These are phyloP conservation scores for Elymus sibiricus DNA, from an alignment of 176 grass and related monocot genomes.

Conservation along the genomic window DNA sequence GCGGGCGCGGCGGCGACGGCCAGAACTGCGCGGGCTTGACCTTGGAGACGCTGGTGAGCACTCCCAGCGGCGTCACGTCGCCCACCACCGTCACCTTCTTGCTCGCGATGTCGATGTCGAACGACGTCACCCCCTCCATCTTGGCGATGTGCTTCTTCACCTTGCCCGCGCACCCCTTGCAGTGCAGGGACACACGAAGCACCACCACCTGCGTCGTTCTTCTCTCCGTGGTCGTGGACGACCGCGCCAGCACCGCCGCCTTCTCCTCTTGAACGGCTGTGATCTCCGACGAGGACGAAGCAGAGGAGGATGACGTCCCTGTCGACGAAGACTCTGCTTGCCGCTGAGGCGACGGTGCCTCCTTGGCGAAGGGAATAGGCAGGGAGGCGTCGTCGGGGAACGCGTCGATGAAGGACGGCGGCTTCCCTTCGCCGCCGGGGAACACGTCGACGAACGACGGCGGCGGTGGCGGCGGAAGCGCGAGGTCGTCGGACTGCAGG, in stretches of 20 bases:
- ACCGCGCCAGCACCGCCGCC: neutral
- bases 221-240: neutral
- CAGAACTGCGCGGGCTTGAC: constrained; percentile 79
- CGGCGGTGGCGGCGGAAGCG: neutral
- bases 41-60: constrained; percentile 74
- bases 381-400: constrained; percentile 16
- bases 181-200: constrained; percentile 67
- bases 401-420: constrained; percentile 36
- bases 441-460: constrained; percentile 41
- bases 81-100: constrained; percentile 88
- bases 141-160: constrained; percentile 84
- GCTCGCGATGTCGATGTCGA: constrained; percentile 63
- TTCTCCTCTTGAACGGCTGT: neutral
- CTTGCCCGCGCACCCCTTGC: constrained; percentile 77
- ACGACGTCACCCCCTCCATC: constrained; percentile 76
- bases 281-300: neutral
- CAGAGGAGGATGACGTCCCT: neutral
- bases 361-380: neutral
- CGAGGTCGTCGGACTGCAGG: constrained; percentile 38
- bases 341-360: neutral
- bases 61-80: constrained; percentile 71
- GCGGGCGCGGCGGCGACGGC: constrained; percentile 28
- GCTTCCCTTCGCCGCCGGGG: neutral
- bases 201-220: constrained; percentile 41
- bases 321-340: neutral